phyloP scores from a whole-genome alignment of 2,329 filamentous ascomycete species.

The Pseudocercospora crystallina region DNA sequence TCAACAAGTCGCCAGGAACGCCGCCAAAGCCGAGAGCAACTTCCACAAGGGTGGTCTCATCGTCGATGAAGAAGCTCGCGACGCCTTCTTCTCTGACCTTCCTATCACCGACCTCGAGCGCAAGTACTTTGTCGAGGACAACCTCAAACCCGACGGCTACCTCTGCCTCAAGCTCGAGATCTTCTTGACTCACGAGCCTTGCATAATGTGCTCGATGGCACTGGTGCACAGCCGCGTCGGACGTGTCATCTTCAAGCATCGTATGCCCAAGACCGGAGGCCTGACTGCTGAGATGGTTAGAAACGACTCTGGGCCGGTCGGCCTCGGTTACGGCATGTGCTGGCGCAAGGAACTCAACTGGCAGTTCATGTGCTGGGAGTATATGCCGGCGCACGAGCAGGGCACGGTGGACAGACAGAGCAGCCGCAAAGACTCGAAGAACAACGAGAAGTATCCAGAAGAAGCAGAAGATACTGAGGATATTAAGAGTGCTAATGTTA shows the following conservation, averaged over 20 bases:
- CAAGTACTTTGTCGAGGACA: slow-evolving; percentile 62
- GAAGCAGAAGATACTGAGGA: slow-evolving; percentile 19
- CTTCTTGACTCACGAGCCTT: slow-evolving; percentile 93
- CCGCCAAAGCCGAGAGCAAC: slow-evolving; percentile 34
- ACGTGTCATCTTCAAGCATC: slow-evolving; percentile 74
- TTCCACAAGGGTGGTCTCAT: slow-evolving; percentile 35
- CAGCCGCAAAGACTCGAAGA: slow-evolving; percentile 22
- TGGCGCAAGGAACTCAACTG: slow-evolving; percentile 77
- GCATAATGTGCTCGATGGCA: slow-evolving; percentile 95
- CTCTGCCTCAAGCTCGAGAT: slow-evolving; percentile 91
- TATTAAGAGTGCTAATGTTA: slow-evolving; percentile 31
- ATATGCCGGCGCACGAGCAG: slow-evolving; percentile 26
- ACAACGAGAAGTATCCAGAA: slow-evolving; percentile 23
- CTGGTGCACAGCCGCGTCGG: slow-evolving; percentile 92
- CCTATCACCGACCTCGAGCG: slow-evolving; percentile 69
- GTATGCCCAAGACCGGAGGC: slow-evolving; percentile 79
- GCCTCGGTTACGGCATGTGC: slow-evolving; percentile 60
- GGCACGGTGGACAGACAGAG: slow-evolving; percentile 23
- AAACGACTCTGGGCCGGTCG: slow-evolving; percentile 35
- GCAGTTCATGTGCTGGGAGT: slow-evolving; percentile 81
- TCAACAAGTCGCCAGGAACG: slow-evolving; percentile 27
- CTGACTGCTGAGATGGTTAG: slow-evolving; percentile 67
- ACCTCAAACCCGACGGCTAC: slow-evolving; percentile 74
- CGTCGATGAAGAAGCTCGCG: slow-evolving; percentile 33
- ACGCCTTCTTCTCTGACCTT: slow-evolving; percentile 65